Evolutionary conservation across 2,329 filamentous ascomycete species (phyloP).

Genomic region (Fusarium longipes): DNA sequence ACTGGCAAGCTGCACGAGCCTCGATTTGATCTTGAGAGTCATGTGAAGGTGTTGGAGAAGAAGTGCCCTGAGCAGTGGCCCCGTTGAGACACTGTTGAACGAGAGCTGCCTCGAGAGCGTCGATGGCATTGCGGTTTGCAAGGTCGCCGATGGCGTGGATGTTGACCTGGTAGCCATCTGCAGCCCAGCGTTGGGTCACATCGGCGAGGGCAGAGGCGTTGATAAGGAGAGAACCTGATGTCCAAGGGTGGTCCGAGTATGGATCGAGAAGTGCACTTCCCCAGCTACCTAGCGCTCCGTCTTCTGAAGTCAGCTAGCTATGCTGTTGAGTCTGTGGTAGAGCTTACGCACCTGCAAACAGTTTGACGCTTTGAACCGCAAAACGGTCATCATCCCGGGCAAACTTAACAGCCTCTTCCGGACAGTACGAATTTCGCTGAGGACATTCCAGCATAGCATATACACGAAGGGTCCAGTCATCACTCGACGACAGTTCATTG

Average conservation of each 20-base stretch:
- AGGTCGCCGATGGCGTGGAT: slow-evolving; percentile 79
- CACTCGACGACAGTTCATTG: slow-evolving; percentile 58
- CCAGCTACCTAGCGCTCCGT: slow-evolving; percentile 77
- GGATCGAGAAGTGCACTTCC: slow-evolving; percentile 78
- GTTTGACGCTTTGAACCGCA: slow-evolving; percentile 71
- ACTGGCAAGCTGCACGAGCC: slow-evolving; percentile 62
- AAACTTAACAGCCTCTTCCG: slow-evolving; percentile 59
- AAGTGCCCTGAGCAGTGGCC: slow-evolving; percentile 35
- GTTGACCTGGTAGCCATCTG: slow-evolving; percentile 73
- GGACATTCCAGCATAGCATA: slow-evolving; percentile 77
- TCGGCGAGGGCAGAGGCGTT: slow-evolving; percentile 68
- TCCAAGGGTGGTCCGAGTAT: slow-evolving; percentile 71
- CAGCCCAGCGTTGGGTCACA: slow-evolving; percentile 68
- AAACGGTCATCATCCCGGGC: slow-evolving; percentile 61
- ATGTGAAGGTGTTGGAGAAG: background rate
- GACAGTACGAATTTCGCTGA: slow-evolving; percentile 72
- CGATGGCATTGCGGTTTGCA: slow-evolving; percentile 72
- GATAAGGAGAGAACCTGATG: slow-evolving; percentile 72
- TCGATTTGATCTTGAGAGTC: slow-evolving; percentile 27
- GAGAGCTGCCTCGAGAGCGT: slow-evolving; percentile 70
- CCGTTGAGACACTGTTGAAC: slow-evolving; percentile 61
- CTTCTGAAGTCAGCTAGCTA: slow-evolving; percentile 51
- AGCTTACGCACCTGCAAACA: slow-evolving; percentile 69
- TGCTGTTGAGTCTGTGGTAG: too few relatives aligned
- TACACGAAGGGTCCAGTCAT: slow-evolving; percentile 71